phyloP scores from a whole-genome alignment of 1,284 basidiomycete genomes.

The Rhodofomes roseus region DNA sequence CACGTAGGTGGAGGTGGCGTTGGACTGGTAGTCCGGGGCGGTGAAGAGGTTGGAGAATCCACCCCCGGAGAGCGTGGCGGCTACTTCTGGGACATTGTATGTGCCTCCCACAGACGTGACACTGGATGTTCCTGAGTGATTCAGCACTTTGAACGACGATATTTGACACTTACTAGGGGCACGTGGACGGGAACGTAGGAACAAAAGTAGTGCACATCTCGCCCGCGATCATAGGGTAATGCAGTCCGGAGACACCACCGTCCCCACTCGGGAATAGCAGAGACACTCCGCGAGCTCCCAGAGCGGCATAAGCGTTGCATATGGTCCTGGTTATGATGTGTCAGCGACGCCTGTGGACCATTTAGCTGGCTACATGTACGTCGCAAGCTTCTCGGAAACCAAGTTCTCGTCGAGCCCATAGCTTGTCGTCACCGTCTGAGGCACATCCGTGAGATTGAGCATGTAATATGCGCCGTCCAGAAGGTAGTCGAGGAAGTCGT shows the following conservation, averaged over 20 bases:
- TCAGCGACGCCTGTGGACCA: background rate
- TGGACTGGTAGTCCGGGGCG: slow-evolving; percentile 51
- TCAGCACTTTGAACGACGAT: slow-evolving; percentile 35
- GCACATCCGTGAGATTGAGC: slow-evolving; percentile 25
- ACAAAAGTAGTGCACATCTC: slow-evolving; percentile 51
- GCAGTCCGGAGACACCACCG: slow-evolving; percentile 53
- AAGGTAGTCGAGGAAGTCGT: slow-evolving; percentile 20
- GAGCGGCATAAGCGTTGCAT: slow-evolving; percentile 30
- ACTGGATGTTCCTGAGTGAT: background rate
- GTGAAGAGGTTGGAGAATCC: slow-evolving; percentile 62
- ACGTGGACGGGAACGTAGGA: slow-evolving; percentile 64
- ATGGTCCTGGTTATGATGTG: slow-evolving; percentile 8
- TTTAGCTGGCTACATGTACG: slow-evolving; percentile 42
- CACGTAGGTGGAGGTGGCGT: slow-evolving; percentile 39
- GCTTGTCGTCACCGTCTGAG: slow-evolving; percentile 29
- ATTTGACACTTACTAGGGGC: slow-evolving; percentile 55
- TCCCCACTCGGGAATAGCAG: slow-evolving; percentile 66
- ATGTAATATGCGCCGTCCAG: slow-evolving; percentile 31
- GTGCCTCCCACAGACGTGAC: background rate
- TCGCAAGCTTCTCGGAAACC: slow-evolving; percentile 46
- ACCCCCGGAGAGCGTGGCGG: slow-evolving; percentile 53
- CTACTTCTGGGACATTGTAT: slow-evolving; percentile 38
- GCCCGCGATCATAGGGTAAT: slow-evolving; percentile 40
- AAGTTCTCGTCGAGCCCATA: slow-evolving; percentile 57
- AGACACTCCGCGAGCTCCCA: slow-evolving; percentile 55